Evolutionary conservation across 495 filamentous ascomycete species (phyloP).

Genomic region (Daldinia concentrica): DNA sequence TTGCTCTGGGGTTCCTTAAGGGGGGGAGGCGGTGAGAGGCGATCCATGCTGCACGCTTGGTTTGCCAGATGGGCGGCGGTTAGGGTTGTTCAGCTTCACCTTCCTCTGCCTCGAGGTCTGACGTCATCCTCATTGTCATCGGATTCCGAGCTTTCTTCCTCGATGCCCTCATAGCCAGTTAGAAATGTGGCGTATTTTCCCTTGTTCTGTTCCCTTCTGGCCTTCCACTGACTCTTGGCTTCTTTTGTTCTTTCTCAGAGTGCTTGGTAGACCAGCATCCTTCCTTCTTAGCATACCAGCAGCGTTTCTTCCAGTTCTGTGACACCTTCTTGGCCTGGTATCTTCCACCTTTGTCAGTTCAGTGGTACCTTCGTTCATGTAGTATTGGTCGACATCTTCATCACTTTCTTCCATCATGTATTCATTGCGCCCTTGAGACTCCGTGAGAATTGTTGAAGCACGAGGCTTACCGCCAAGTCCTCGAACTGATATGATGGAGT

Average conservation of each 20-base stretch:
- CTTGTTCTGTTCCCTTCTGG: neutral
- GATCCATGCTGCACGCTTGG: neutral
- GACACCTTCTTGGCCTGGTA: neutral
- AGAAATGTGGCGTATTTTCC: no score
- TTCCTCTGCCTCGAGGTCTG: neutral
- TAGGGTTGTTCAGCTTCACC: neutral
- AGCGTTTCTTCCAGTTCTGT: neutral
- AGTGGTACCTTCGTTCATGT: neutral
- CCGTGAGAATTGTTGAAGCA: neutral
- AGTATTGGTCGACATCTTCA: slow-evolving; percentile 1
- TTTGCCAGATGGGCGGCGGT: neutral
- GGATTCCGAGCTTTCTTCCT: neutral
- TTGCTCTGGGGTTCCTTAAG: neutral
- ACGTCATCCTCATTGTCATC: neutral
- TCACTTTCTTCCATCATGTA: neutral
- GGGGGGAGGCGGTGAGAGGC: neutral
- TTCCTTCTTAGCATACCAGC: slow-evolving; percentile 8
- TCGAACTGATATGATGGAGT: neutral
- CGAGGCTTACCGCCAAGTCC: slow-evolving; percentile 10
- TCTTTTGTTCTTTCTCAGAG: neutral
- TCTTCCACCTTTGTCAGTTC: neutral
- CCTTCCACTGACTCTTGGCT: neutral
- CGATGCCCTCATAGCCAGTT: neutral
- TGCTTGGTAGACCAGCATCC: slow-evolving; percentile 7
- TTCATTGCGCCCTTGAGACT: neutral